Base-by-base conservation (phyloP, 2,329 filamentous ascomycete species). In the Pseudogymnoascus sp. region DNA sequence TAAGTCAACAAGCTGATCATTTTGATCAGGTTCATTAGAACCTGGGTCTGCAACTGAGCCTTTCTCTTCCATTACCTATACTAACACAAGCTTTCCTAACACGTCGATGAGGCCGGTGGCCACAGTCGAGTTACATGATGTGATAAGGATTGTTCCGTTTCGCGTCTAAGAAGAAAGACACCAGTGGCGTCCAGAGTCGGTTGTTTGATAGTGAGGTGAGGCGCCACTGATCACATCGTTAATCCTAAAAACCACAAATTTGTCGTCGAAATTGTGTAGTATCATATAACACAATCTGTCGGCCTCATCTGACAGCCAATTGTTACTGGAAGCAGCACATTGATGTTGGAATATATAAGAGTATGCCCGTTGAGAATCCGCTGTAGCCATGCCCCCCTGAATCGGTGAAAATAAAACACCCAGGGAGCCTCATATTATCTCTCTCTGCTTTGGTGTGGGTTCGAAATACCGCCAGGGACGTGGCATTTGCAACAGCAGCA, bases 191-290 rank as follows among this genome's bases (percentile, higher is more conserved):
- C 8, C 7, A 16, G 38, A 19, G 38, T 42, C 38, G 7, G 47
- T 4, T 19, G 7, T 8, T 53, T 53, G 24, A n/a, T 31, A 8
- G 26, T 31, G 26, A 6, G 26, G n/a, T 31, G 24, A 53, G 26
- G 7, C 44, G 44, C 44, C 24, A 7, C 7, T 50, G 19, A 7
- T 4, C 8, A 16, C 56, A 38, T 14, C 11, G 29, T 38, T 37
- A 37, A 10, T 60, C 56, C 31, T 14, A 5, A 16, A 53, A 53
- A 29, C 24, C 11, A 10, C 4, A 24, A 14, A 24, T 29, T 11
- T 13, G 19, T 75, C 67, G 61, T 76, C 72, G 40, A 70, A 71
- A 59, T 71, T 75, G 42, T 77, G 74, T 6, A 76, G 63, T 29
- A 77, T 62, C 38, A 76, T 67, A 3, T 71, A 14, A 74, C 72